Conservation (phyloP, 176 grass and related monocot genomes). For the Saccharum officinarum region DNA sequence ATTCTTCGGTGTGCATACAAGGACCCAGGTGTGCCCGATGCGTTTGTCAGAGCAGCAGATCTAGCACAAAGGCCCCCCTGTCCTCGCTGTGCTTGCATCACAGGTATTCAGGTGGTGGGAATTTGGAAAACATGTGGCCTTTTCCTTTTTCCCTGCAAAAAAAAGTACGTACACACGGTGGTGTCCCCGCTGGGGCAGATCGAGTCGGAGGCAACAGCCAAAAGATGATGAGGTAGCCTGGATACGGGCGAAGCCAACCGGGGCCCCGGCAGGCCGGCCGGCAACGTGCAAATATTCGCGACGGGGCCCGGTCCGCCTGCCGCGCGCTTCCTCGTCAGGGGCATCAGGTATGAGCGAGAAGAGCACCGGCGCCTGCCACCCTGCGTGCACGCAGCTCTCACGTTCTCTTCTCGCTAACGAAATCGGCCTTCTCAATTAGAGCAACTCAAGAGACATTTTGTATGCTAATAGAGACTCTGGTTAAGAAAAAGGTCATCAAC, state of each 20-base stretch:
- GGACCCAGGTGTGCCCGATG: too few relatives aligned
- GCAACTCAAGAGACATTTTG: too few relatives aligned
- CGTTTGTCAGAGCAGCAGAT: too few relatives aligned
- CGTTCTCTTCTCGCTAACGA: background rate
- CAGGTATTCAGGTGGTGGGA: too few relatives aligned
- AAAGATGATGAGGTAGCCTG: background rate
- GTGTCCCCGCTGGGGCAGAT: background rate
- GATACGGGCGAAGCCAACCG: background rate
- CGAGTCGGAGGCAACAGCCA: background rate
- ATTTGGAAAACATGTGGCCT: too few relatives aligned
- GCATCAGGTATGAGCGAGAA: background rate
- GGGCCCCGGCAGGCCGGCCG: background rate
- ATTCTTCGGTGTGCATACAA: too few relatives aligned
- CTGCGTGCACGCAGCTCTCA: background rate
- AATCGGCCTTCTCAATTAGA: too few relatives aligned
- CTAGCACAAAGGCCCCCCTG: too few relatives aligned
- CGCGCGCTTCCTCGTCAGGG: background rate
- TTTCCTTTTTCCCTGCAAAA: background rate
- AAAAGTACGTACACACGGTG: too few relatives aligned
- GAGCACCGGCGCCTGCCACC: background rate
- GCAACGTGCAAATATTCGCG: slow-evolving; percentile 15
- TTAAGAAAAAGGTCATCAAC: too few relatives aligned
- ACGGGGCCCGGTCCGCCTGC: background rate
- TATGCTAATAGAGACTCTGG: too few relatives aligned
- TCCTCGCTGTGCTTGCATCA: too few relatives aligned